Base-by-base conservation (phyloP, 1,284 basidiomycete species). In the Caloboletus inedulis region DNA sequence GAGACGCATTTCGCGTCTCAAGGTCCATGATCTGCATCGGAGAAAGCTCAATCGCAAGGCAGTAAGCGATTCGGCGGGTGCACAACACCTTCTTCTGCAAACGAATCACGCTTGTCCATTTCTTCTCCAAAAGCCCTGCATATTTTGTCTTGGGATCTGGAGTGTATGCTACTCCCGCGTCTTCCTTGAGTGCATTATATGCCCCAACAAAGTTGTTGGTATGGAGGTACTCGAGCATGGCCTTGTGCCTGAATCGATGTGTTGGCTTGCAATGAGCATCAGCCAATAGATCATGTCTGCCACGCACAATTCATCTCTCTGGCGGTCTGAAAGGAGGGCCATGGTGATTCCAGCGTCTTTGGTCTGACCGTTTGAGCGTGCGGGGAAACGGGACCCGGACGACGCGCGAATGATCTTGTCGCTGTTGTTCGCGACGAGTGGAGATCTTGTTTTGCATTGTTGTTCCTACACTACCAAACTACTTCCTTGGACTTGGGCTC, bases 31-130 rank as follows among this genome's bases (percentile, higher is more conserved):
- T 91, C 91, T 92, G 59, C 41, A 33, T 33, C 42, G 25, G 40
- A 35, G 29, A 51, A 21, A 6, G 45, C n/a, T 68, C 34, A 46
- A 63, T 61, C 54, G 47, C 36, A 41, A 34, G 34, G n/a, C 19
- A 16, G 42, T 30, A 34, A 34, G 48, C 37, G 51, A 54, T 31
- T 31, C 40, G 27, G 55, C 12, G 42, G 54, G 50, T 40, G 46
- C 21, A 59, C 47, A 43, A 49, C 61, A 89, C 91, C 85, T 95
- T 95, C 77, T 94, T 93, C 76, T 96, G 94, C 63, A 96, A 69
- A 56, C 93, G 79, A 55, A 96, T 94, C 21, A 95, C 91, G 64
- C 87, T 89, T 25, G 91, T 94, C 93, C 93, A 96, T 70, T 96
- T 96, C 83, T 94, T 95, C 75, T 93, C 93, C 55, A 96, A 73